Percentiles rank a stretch among this genome's conserved stretches.
Evolutionary conservation across 495 filamentous ascomycete species (phyloP).

Genomic region (Penicillium tannophilum): DNA sequence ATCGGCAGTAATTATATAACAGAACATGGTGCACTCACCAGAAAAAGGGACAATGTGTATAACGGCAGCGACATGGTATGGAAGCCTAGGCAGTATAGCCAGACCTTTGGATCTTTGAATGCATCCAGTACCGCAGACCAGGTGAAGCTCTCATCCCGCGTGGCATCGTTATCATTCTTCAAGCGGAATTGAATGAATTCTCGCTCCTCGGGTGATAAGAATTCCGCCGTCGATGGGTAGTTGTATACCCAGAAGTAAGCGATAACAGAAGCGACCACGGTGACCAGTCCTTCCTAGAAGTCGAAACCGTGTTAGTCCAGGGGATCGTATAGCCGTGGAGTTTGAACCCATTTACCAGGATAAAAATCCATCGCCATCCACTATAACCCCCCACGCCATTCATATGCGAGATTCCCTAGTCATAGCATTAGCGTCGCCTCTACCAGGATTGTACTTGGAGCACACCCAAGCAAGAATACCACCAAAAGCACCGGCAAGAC

Average conservation of each 20-base stretch:
- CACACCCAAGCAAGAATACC: slow-evolving; percentile 67
- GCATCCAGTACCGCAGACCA: slow-evolving; percentile 67
- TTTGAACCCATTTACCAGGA: slow-evolving; percentile 46
- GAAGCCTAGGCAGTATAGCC: slow-evolving; percentile 72
- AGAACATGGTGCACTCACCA: slow-evolving; percentile 43
- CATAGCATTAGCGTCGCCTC: slow-evolving; percentile 4
- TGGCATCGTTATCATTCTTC: slow-evolving; percentile 61
- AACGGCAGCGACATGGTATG: slow-evolving; percentile 75
- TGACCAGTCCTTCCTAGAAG: slow-evolving; percentile 65
- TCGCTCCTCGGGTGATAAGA: slow-evolving; percentile 65
- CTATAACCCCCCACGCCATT: slow-evolving; percentile 61
- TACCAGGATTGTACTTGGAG: neutral
- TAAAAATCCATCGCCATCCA: slow-evolving; percentile 87
- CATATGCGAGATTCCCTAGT: slow-evolving; percentile 59
- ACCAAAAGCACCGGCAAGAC: slow-evolving; percentile 78
- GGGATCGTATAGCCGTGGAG: neutral
- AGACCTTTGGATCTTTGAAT: slow-evolving; percentile 69
- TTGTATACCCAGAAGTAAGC: slow-evolving; percentile 75
- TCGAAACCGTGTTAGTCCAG: neutral
- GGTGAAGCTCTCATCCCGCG: slow-evolving; percentile 63
- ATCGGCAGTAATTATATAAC: neutral
- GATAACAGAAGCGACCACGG: slow-evolving; percentile 59
- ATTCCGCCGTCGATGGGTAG: slow-evolving; percentile 69
- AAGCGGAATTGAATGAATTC: slow-evolving; percentile 61
- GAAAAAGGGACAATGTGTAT: slow-evolving; percentile 77